Evolutionary conservation across 2,329 filamentous ascomycete genomes (phyloP), one percentile per base, ranked within the genome.

Genomic region (Aspergillus viridinutans): DNA sequence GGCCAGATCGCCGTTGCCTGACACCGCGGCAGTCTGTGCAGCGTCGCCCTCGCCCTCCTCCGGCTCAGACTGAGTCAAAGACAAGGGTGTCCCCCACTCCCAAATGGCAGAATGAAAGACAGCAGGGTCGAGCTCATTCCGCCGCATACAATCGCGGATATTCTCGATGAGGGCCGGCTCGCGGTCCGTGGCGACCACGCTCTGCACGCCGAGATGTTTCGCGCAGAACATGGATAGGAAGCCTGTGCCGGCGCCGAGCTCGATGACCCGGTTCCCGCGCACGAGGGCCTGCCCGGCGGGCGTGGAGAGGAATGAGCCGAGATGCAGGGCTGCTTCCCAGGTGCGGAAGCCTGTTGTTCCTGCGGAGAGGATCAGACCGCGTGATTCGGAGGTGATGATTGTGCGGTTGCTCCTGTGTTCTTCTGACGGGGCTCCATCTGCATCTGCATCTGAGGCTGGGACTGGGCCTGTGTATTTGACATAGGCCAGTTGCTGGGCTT

Each of bases 401-500:
- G 62, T 69, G 49, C 60, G 63, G 42, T 21, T 17, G 50, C 35
- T 51, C 54, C 38, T 50, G 20, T 49, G 52, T 40, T 14, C 12
- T 21, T 8, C 21, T 21, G 26, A 14, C 23, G 50, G 10, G 26
- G 9, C 8, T 28, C 29, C 7, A 25, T 50, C 25, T 21, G n/a
- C 6, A 26, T 50, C 25, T 21, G n/a, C 20, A 17, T 28, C 49
- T 5, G 47, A 26, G 9, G 50, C 58, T 26, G 63, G 60, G 3
- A 35, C 53, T 2, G 76, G 74, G 28, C 70, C 74, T 25, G 76
- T 80, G 69, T 95, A 96, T 40, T 87, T 91, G 57, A 95, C 89
- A 69, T 87, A 88, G 32, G 85, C 85, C 69, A 89, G 89, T 66
- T 85, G 70, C 74, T 92, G 90, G 25, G 85, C 89, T 55, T 86